Percentiles rank a stretch among this genome's conserved stretches.
Conservation (phyloP, 352 stramenopile genomes). For the Blastocystis sp. region DNA sequence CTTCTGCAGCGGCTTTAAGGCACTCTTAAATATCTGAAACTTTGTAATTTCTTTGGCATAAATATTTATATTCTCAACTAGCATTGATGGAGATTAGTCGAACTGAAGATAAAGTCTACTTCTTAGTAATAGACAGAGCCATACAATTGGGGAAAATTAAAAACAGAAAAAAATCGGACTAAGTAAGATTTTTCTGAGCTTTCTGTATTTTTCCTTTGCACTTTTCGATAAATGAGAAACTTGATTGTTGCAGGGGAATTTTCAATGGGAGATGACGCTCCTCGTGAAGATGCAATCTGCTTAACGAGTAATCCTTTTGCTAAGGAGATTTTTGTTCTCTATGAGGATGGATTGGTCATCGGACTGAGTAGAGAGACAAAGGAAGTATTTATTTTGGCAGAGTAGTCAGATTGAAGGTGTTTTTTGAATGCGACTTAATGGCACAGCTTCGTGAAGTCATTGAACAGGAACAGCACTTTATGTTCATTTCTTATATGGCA, state of each 20-base stretch:
- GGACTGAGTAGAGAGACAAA: background rate
- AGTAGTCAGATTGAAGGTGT: background rate
- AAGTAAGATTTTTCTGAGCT: background rate
- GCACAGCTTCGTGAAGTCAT: background rate
- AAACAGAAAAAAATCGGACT: background rate
- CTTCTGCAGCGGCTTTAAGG: constrained; percentile 19
- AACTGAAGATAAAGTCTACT: too few species aligned
- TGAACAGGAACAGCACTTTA: constrained; percentile 1
- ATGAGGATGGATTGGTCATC: background rate
- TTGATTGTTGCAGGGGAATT: constrained; percentile 11
- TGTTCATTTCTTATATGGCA: constrained; percentile 24
- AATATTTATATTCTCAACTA: constrained; percentile 59
- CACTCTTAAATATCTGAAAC: constrained; percentile 52
- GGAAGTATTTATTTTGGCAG: background rate
- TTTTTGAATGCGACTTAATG: constrained; percentile 40
- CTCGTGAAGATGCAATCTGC: background rate
- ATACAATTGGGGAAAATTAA: background rate
- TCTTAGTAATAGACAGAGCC: too few species aligned
- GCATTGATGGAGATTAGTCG: background rate
- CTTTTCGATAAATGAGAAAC: constrained; percentile 38
- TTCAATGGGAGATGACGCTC: background rate
- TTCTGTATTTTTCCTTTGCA: background rate
- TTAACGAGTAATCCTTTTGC: constrained; percentile 33
- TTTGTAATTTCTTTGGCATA: constrained; percentile 52
- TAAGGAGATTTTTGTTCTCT: constrained; percentile 16